Percentiles rank a stretch among this genome's conserved stretches.
phyloP scores from a whole-genome alignment of 805 yeast genomes.

The Clavispora fructus region DNA sequence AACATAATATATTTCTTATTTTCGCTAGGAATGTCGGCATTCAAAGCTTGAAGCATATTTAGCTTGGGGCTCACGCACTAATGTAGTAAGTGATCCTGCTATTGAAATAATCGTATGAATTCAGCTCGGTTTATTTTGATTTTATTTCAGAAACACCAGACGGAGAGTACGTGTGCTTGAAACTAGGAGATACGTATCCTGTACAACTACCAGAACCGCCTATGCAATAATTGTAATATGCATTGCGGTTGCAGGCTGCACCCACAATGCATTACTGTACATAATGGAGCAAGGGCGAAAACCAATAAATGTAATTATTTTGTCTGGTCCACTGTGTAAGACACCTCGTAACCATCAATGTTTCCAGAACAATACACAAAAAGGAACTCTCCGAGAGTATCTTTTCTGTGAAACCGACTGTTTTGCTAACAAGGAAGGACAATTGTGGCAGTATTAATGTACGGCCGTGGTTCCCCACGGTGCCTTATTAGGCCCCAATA shows the following conservation, averaged over 20 bases:
- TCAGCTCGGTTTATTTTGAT: no score
- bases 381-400: neutral
- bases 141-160: neutral
- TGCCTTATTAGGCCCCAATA: no score
- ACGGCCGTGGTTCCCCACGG: neutral
- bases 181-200: neutral
- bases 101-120: no score
- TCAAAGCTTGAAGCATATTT: no score
- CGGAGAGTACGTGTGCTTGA: neutral
- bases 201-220: neutral
- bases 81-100: no score
- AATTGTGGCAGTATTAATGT: neutral
- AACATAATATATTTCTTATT: no score
- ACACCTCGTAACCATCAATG: neutral
- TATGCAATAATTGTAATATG: neutral
- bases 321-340: neutral
- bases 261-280: neutral
- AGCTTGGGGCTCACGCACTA: no score
- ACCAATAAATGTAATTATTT: neutral
- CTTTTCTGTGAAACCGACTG: neutral
- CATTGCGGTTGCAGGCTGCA: neutral
- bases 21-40: no score
- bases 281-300: no score
- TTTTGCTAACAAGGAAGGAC: neutral
- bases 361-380: neutral